A percentile compares a stretch with the other conserved stretches of the same genome.
Evolutionary conservation across 2,329 filamentous ascomycete species (phyloP).

Genomic region (Podosphaera fusca): DNA sequence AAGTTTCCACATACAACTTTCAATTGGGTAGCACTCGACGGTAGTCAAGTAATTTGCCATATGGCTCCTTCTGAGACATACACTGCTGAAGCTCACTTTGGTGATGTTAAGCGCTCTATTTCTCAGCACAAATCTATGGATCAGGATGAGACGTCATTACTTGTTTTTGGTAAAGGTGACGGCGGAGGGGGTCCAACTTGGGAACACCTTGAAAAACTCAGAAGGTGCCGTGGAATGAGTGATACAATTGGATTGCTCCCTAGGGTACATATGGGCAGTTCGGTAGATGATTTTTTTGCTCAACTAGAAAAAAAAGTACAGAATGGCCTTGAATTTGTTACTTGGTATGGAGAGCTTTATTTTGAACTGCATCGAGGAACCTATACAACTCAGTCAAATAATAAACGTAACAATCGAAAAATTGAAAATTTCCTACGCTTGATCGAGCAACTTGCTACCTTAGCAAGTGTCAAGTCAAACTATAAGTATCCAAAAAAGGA

Average conservation of each 20-base stretch:
- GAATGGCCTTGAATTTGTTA: constrained; percentile 44
- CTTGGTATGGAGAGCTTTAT: constrained; percentile 96
- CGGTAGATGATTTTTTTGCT: constrained; percentile 87
- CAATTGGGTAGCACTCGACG: constrained; percentile 92
- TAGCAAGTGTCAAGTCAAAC: constrained; percentile 47
- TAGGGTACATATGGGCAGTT: constrained; percentile 67
- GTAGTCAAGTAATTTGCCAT: constrained; percentile 89
- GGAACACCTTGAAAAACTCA: constrained; percentile 82
- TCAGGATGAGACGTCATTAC: constrained; percentile 68
- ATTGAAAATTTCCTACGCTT: constrained; percentile 70
- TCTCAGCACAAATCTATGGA: constrained; percentile 90
- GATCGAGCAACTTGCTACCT: constrained; percentile 66
- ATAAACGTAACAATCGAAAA: constrained; percentile 82
- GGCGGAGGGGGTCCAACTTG: constrained; percentile 88
- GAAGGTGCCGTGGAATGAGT: constrained; percentile 73
- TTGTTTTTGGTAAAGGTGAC: constrained; percentile 92
- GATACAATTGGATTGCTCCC: constrained; percentile 69
- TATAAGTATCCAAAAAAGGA: constrained; percentile 87
- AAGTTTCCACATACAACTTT: constrained; percentile 97
- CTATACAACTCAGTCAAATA: constrained; percentile 93
- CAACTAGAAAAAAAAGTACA: constrained; percentile 53
- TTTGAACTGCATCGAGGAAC: constrained; percentile 94
- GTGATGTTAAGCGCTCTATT: constrained; percentile 74
- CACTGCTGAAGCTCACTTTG: constrained; percentile 82
- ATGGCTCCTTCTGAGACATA: constrained; percentile 95